phyloP scores from a whole-genome alignment of 352 stramenopile species.

The Phytophthora sp. region DNA sequence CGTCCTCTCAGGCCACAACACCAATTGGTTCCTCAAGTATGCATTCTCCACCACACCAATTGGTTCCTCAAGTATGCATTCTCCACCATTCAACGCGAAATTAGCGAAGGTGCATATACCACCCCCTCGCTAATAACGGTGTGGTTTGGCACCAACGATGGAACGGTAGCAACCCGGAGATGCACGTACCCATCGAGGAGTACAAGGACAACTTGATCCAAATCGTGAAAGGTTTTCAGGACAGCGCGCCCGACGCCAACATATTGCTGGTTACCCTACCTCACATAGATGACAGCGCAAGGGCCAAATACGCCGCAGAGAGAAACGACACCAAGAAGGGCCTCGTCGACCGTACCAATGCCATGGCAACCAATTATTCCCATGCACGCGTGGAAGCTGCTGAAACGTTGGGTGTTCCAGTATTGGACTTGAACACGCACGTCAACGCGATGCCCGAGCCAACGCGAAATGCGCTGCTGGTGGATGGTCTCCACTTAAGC shows the following conservation, averaged over 20 bases:
- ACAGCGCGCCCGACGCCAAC: background rate
- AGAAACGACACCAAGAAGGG: background rate
- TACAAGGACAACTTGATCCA: background rate
- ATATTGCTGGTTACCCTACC: background rate
- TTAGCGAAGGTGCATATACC: background rate
- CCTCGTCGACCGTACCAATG: background rate
- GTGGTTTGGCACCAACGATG: background rate
- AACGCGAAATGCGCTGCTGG: slow-evolving; percentile 32
- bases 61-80: background rate
- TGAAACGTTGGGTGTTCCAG: slow-evolving; percentile 9
- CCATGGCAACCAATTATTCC: slow-evolving; percentile 24
- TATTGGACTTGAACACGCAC: background rate
- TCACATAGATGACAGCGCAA: background rate
- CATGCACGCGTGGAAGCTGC: slow-evolving; percentile 33
- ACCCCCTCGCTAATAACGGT: background rate
- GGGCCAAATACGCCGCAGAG: background rate
- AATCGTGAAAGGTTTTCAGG: background rate
- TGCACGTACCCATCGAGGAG: background rate
- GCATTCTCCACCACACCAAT: background rate
- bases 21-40: background rate
- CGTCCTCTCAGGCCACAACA: background rate
- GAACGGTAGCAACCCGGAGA: background rate
- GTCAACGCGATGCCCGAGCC: background rate
- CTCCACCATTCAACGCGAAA: background rate
- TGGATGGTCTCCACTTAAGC: slow-evolving; percentile 51